Evolutionary conservation across 1,284 basidiomycete species (phyloP), one percentile per base, ranked within the genome.

Genomic region (Exobasidium cylindrosporum): DNA sequence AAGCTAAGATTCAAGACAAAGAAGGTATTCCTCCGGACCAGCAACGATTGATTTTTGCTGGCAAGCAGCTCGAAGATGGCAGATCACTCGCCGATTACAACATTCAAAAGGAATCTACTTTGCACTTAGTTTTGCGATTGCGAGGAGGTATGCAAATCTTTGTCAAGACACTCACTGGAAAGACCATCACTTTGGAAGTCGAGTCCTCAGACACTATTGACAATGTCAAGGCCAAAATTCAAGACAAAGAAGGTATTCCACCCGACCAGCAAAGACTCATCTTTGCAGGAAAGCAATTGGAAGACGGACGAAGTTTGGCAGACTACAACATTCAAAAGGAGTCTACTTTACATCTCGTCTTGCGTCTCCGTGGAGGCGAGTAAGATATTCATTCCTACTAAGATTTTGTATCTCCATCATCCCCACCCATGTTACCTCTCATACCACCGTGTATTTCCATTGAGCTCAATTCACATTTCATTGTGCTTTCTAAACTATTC

Each of bases 151-250:
- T 62, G 66, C 66, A 63, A 52, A 60, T 58, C 17, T 67, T 65
- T 40, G 60, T 67, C 44, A 58, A 67, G 60, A 57, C 60, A 0
- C 87, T 87, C 35, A 65, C 63, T 26, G 63, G 63, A 31, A 65
- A 65, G 86, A 95, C 92, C 73, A 95, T 96, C 85, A 95, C 92
- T 78, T 61, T 91, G 86, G 82, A 91, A 87, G 92, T 95, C 70
- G 92, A 95, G 83, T 81, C 86, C 84, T 63, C 89, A 66, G 92
- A 95, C 85, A 94, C 93, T 69, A 94, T 96, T 83, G 92, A 96
- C 86, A 95, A 95, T 86, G 68, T 75, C 61, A 74, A 75, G 68
- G 70, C 67, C 54, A 74, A 74, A 80, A 40, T 80, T 57, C 74
- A 77, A 54, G 75, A 77, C 59, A 76, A 77, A 63, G 77, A 78